A percentile compares a stretch with the other conserved stretches of the same genome.
phyloP scores from a whole-genome alignment of 106 monocot genomes.

The Dactylorhiza incarnata region DNA sequence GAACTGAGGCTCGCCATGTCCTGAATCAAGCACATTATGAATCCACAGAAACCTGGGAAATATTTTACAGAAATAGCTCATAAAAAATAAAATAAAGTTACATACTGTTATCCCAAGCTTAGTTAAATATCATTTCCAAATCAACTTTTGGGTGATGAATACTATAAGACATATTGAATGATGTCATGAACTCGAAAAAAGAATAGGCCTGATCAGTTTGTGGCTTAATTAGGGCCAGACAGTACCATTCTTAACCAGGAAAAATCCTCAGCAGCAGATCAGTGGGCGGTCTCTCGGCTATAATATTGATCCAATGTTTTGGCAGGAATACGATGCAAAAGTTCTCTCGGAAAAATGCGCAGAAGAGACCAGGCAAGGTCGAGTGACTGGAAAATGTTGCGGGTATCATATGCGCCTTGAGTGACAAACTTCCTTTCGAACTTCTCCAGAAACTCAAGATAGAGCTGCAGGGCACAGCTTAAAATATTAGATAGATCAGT shows the following conservation, averaged over 20 bases:
- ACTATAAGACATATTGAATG: background rate
- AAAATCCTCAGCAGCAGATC: slow-evolving; percentile 2
- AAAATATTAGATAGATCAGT: background rate
- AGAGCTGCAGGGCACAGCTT: slow-evolving; percentile 46
- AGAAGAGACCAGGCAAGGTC: slow-evolving; percentile 91
- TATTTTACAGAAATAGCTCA: background rate
- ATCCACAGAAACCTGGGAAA: too few species aligned
- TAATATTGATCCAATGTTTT: slow-evolving; percentile 92
- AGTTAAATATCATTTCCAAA: background rate
- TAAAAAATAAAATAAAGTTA: background rate
- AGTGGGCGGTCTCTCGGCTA: slow-evolving; percentile 57
- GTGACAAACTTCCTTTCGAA: slow-evolving; percentile 90
- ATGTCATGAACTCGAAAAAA: background rate
- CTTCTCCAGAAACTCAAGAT: slow-evolving; percentile 92
- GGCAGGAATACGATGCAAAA: slow-evolving; percentile 95
- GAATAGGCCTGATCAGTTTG: background rate
- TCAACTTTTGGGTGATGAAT: background rate
- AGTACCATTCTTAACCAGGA: background rate
- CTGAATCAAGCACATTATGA: too few species aligned
- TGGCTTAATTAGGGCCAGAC: too few species aligned
- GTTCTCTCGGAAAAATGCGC: slow-evolving; percentile 93
- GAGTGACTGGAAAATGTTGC: slow-evolving; percentile 96
- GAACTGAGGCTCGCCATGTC: too few species aligned
- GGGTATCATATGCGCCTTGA: slow-evolving; percentile 94
- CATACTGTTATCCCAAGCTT: background rate